Evolutionary conservation across 2,329 filamentous ascomycete genomes (phyloP), one percentile per base, ranked within the genome.

Genomic region (Pseudogymnoascus sp.): DNA sequence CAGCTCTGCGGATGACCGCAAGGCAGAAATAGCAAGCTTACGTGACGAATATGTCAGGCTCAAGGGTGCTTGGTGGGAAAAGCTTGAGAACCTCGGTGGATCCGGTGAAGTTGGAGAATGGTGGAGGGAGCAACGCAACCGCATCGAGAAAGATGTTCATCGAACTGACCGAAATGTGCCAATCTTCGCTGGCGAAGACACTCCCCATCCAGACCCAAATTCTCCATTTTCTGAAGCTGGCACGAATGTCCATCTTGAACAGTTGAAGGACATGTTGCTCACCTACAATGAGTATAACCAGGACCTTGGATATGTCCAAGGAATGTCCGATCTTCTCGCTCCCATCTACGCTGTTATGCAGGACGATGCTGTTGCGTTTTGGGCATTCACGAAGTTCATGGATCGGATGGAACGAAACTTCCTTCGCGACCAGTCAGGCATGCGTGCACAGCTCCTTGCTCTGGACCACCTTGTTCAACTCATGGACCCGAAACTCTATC

Each of bases 81-180:
- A 89, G 38, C 87, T 97, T 69, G 84, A 95, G 1, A 93, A 96
- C 63, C 85, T 93, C 12, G 86, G 90, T 31, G 88, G 89, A 1
- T 87, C 91, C 25, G 82, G 87, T 2, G 90, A 96, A 68, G 85
- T 93, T 69, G 89, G 89, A 25, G 96, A 99, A 72, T 96, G 92
- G 88, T 99, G 93, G 93, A 88, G 92, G 66, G 95, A 99, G 75
- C 95, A 99, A 75, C 90, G 89, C 74, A 88, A 86, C 66, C 85
- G 95, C 67, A 99, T 99, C 97, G 95, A 99, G 76, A 99, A 99
- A 78, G 95, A 99, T 73, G 96, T 99, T 16, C 96, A 99, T 75
- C 88, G 95, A 70, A 99, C 95, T 67, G 95, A 99, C 76, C 90
- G 96, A 46, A 91, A 89, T 53, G 91, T 99, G 31, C 89, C 91